These are phyloP conservation scores for Dactylis glomerata DNA, from an alignment of 176 grass and related monocot species.

Conservation along the genomic window DNA sequence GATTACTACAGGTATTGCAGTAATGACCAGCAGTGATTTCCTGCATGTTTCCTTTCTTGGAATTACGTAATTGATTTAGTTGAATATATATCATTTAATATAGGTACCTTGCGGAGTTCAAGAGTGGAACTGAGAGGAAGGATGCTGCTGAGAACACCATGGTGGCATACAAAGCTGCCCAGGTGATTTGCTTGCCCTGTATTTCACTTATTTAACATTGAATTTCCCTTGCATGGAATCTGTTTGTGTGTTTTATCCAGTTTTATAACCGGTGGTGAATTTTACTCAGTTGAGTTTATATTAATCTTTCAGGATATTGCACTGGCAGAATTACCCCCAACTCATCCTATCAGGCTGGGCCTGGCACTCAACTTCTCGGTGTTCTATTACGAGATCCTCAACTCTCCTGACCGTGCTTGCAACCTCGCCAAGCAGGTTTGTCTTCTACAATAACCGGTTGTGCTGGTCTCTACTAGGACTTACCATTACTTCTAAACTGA, in stretches of 20 bases:
- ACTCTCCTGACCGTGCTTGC: constrained; percentile 48
- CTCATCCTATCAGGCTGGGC: constrained; percentile 50
- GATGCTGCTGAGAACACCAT: constrained; percentile 53
- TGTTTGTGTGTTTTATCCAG: neutral
- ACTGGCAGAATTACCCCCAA: constrained; percentile 30
- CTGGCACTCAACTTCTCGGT: constrained; percentile 52
- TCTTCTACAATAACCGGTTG: neutral
- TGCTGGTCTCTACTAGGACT: neutral
- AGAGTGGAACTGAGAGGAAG: constrained; percentile 44
- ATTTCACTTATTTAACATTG: neutral
- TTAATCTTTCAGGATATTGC: constrained; percentile 42
- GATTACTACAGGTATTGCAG: constrained; percentile 35
- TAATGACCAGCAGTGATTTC: neutral
- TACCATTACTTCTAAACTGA: neutral
- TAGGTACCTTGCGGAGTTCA: constrained; percentile 49
- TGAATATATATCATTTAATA: neutral
- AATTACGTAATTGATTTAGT: neutral
- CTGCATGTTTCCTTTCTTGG: neutral
- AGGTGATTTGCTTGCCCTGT: constrained; percentile 23
- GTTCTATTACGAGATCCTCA: constrained; percentile 53
- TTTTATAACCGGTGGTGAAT: neutral
- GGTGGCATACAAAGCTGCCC: constrained; percentile 51
- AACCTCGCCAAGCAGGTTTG: constrained; percentile 44
- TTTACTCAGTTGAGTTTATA: constrained; percentile 9
- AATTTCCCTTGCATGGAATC: constrained; percentile 2